Evolutionary conservation across 2,329 filamentous ascomycete genomes (phyloP), one percentile per base, ranked within the genome.

Genomic region (Xylariomycetidae sp.): DNA sequence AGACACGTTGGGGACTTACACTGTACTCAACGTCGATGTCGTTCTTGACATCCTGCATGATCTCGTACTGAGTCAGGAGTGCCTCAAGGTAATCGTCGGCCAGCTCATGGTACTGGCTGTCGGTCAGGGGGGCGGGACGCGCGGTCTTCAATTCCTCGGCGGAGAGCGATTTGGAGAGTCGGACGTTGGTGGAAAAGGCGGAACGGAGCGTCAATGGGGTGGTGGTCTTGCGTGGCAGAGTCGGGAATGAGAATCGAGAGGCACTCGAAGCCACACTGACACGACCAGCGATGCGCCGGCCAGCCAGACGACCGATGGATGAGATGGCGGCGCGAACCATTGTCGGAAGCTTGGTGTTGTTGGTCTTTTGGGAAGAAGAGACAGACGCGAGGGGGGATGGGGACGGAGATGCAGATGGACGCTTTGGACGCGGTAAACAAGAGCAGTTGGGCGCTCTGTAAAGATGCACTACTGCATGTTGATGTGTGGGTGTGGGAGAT

Each of bases 1-100:
- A n/a, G n/a, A n/a, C n/a, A n/a, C n/a, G n/a, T n/a, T n/a, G n/a
- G n/a, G 34, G 22, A 70, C 81, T 42, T 68, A 95, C 90, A 40
- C 82, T 82, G 50, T 82, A 96, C 54, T 98, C 92, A 5, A 92
- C 82, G 47, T 98, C 92, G 5, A 95, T 63, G 34, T 88, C 83
- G 7, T 83, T 79, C 6, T 73, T 64, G 19, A 71, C 64, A 53
- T 96, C 92, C 49, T 85, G 79, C 19, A 83, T 59, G 39, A 76
- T 71, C 63, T 98, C 92, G 25, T 94, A 68, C 34, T 66, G 70
- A 33, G 49, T 54, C 10, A 78, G 53, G 2, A 80, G 59, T 7
- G 48, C 52, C 5, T 80, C 70, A 49, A 96, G 70, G 58, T 85
- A 94, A 31, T 70, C 59, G 53, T 95, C 85, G 18, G 88, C 77